Conservation (phyloP, 441 rosid genomes). For the Isatis lusitanica region DNA sequence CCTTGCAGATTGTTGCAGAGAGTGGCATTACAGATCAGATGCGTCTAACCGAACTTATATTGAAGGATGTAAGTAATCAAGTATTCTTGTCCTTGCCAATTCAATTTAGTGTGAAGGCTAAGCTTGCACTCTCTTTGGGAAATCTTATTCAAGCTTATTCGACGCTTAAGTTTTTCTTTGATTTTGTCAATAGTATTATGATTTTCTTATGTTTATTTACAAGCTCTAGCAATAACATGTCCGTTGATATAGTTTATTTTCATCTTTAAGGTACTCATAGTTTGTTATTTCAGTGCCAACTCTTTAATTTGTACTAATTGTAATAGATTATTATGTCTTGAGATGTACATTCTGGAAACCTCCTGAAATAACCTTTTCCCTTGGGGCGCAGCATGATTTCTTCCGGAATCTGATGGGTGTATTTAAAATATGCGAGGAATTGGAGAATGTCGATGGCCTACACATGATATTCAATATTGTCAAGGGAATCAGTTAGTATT, state of each 20-base stretch:
- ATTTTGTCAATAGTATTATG: not conserved
- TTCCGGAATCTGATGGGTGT: constrained; percentile 82
- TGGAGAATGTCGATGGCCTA: constrained; percentile 84
- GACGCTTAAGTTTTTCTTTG: not conserved
- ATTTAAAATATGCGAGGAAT: constrained; percentile 87
- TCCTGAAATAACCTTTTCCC: constrained; percentile 27
- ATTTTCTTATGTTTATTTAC: constrained; percentile 12
- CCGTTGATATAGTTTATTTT: constrained; percentile 1
- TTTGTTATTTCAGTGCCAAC: constrained; percentile 18
- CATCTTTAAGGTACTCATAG: constrained; percentile 1
- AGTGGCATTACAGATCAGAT: constrained; percentile 91
- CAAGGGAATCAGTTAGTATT: constrained; percentile 85
- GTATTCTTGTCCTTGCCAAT: constrained; percentile 6
- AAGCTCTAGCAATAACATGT: constrained; percentile 13
- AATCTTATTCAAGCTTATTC: not conserved
- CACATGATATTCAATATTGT: constrained; percentile 93
- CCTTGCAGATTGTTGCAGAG: constrained; percentile 84
- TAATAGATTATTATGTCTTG: not conserved
- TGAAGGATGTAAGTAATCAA: constrained; percentile 75
- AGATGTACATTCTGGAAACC: not conserved
- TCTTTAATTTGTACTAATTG: not conserved
- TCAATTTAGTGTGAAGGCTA: constrained; percentile 8
- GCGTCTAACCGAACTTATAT: constrained; percentile 76
- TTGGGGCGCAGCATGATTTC: constrained; percentile 77
- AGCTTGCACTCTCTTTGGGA: not conserved